phyloP scores from a whole-genome alignment of 2,329 filamentous ascomycete species.

The Trichoderma sp. region DNA sequence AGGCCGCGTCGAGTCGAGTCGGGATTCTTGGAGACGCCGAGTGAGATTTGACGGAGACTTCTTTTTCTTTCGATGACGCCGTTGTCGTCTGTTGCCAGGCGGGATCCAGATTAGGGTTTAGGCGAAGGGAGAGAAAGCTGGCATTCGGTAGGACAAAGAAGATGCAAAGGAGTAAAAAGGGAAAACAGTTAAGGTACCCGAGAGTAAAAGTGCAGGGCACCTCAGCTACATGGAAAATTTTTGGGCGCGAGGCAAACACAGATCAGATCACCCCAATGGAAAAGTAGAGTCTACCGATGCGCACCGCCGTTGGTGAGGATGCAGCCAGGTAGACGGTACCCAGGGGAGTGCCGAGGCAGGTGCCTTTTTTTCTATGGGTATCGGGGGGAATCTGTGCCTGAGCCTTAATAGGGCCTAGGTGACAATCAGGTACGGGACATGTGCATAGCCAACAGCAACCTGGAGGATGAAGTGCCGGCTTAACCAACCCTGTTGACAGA shows the following conservation, averaged over 20 bases:
- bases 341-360: not conserved
- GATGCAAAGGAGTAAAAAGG: not conserved
- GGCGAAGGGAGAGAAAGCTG: not conserved
- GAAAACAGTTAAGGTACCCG: not conserved
- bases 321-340: not conserved
- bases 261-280: not conserved
- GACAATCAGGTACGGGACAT: too few relatives aligned
- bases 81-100: not conserved
- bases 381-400: not conserved
- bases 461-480: not conserved
- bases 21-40: not conserved
- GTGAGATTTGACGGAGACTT: not conserved
- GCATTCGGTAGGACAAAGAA: not conserved
- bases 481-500: not conserved
- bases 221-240: not conserved
- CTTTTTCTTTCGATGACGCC: not conserved
- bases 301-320: not conserved
- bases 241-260: not conserved
- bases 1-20: not conserved
- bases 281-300: not conserved
- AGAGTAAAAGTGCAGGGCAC: not conserved
- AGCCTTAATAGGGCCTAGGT: too few relatives aligned
- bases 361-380: not conserved
- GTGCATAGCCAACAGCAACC: not conserved
- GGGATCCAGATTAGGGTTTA: not conserved